These are phyloP conservation scores for Peronospora belbahrii DNA, from an alignment of 352 stramenopile species.

Conservation along the genomic window DNA sequence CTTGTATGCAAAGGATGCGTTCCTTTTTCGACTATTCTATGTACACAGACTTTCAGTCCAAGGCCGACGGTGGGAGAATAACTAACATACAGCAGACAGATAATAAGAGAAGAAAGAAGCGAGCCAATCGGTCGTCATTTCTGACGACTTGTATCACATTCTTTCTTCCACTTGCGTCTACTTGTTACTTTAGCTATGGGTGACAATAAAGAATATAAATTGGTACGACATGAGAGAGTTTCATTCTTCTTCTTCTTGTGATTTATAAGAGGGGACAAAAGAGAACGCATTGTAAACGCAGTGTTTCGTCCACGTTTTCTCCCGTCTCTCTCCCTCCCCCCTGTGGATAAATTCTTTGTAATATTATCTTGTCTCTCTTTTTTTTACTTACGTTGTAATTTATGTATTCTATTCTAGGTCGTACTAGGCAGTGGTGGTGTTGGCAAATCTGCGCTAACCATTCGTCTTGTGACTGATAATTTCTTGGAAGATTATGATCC, in stretches of 20 bases:
- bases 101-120: constrained; percentile 21
- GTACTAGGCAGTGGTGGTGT: constrained; percentile 87
- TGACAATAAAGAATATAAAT: constrained; percentile 81
- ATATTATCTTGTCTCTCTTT: neutral
- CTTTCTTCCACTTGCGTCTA: constrained; percentile 5
- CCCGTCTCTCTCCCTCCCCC: neutral
- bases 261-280: no score
- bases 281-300: no score
- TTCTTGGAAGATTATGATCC: constrained; percentile 92
- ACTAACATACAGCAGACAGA: constrained; percentile 13
- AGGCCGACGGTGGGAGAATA: no score
- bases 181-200: constrained; percentile 30
- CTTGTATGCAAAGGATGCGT: constrained; percentile 1
- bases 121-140: no score
- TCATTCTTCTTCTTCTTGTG: no score
- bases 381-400: neutral
- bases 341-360: constrained; percentile 1
- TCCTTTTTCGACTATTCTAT: constrained; percentile 5
- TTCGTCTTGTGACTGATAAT: constrained; percentile 88
- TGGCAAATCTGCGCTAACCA: constrained; percentile 88
- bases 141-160: constrained; percentile 6
- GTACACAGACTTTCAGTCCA: constrained; percentile 25
- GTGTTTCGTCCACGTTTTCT: neutral
- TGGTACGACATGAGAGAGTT: constrained; percentile 43
- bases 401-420: constrained; percentile 32